A percentile compares a stretch with the other conserved stretches of the same genome.
Conservation (phyloP, 192 early-diverging fungal species). For the Glomus cerebriforme region DNA sequence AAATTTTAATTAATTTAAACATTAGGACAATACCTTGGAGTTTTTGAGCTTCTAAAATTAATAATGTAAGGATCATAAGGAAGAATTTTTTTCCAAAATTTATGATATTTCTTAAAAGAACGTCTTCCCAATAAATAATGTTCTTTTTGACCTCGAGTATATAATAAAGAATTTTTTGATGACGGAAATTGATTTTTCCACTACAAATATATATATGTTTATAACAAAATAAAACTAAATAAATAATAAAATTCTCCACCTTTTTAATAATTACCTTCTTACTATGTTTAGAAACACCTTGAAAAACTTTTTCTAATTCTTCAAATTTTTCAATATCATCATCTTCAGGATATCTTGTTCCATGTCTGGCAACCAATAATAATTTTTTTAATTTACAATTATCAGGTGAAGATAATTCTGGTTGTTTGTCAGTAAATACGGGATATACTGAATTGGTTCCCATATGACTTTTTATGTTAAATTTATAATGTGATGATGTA, state of each 20-base stretch:
- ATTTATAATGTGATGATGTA: not conserved
- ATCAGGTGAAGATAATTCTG: not conserved
- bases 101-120: not conserved
- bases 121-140: not conserved
- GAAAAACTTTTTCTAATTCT: not conserved
- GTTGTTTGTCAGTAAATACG: not conserved
- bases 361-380: not conserved
- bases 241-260: not conserved
- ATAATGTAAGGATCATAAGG: not conserved
- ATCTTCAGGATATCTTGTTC: not conserved
- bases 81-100: not conserved
- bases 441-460: not conserved
- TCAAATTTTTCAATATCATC: not conserved
- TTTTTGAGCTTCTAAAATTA: not conserved
- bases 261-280: not conserved
- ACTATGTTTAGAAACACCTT: not conserved
- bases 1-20: not conserved
- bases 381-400: not conserved
- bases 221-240: not conserved
- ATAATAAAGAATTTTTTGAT: not conserved
- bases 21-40: not conserved
- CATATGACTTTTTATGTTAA: not conserved
- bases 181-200: not conserved
- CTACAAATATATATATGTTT: not conserved
- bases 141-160: not conserved